Conservation (phyloP, 202 grass and related monocot species). For the Dendrocalamus latiflorus region DNA sequence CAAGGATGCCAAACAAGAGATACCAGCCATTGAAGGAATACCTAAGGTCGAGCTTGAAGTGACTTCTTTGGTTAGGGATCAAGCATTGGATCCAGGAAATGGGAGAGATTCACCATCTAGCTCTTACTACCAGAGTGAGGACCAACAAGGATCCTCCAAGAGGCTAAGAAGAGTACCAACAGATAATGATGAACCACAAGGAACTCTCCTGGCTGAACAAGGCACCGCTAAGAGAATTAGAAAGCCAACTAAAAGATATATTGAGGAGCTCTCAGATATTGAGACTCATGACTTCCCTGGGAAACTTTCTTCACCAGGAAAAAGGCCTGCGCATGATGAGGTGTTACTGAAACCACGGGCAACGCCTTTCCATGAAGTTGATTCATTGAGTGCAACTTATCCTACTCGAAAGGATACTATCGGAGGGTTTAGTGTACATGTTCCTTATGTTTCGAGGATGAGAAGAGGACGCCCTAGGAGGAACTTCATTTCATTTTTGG, state of each 20-base stretch:
- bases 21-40: constrained; percentile 2
- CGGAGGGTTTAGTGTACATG: constrained; percentile 72
- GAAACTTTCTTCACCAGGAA: constrained; percentile 47
- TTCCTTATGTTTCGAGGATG: constrained; percentile 76
- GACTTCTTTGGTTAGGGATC: constrained; percentile 32
- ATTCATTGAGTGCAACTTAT: constrained; percentile 29
- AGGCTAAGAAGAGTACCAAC: constrained; percentile 33
- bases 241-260: constrained; percentile 96
- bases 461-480: constrained; percentile 89
- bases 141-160: constrained; percentile 50
- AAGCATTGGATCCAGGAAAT: constrained; percentile 24
- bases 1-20: constrained; percentile 38
- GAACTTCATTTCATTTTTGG: constrained; percentile 62
- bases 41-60: constrained; percentile 28
- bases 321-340: constrained; percentile 37
- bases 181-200: constrained; percentile 36
- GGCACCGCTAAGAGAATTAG: constrained; percentile 66
- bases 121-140: constrained; percentile 41
- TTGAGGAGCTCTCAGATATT: constrained; percentile 78
- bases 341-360: constrained; percentile 31
- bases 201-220: constrained; percentile 30
- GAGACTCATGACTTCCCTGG: constrained; percentile 47
- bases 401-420: constrained; percentile 68
- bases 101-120: constrained; percentile 35
- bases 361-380: constrained; percentile 36